These are phyloP conservation scores for Eleusine indica DNA, from an alignment of 176 grass and related monocot genomes.

Conservation along the genomic window DNA sequence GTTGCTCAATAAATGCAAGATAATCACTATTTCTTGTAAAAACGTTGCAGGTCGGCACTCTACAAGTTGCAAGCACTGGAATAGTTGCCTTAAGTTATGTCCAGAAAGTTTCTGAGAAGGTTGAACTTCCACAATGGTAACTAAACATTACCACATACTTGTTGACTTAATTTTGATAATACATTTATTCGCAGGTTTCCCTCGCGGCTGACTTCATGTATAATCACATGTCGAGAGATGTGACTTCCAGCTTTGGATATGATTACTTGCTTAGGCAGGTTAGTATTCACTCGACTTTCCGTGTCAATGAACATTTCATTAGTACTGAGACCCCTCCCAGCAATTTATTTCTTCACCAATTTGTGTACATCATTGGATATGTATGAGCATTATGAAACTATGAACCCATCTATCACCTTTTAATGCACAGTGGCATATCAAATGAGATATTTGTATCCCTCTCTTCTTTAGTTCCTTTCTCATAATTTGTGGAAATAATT, in stretches of 20 bases:
- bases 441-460: background rate
- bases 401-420: background rate
- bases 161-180: conserved; percentile 24
- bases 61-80: conserved; percentile 91
- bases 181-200: conserved; percentile 68
- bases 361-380: conserved; percentile 25
- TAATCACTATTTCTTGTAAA: conserved; percentile 17
- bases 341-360: conserved; percentile 10
- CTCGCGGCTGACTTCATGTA: conserved; percentile 99
- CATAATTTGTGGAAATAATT: conserved; percentile 24
- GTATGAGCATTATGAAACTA: background rate
- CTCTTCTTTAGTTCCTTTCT: conserved; percentile 6
- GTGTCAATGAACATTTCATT: conserved; percentile 17
- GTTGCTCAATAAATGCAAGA: conserved; percentile 13
- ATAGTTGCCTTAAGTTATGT: conserved; percentile 97
- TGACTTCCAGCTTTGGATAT: conserved; percentile 93
- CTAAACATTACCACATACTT: background rate
- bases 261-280: conserved; percentile 99
- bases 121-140: conserved; percentile 39
- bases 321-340: conserved; percentile 3
- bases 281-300: conserved; percentile 21
- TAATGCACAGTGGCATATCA: background rate
- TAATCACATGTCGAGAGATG: conserved; percentile 93
- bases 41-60: conserved; percentile 83
- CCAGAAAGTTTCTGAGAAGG: conserved; percentile 98